Conservation (phyloP, 148 eudicot genomes). For the Tetragonia tetragonoides region DNA sequence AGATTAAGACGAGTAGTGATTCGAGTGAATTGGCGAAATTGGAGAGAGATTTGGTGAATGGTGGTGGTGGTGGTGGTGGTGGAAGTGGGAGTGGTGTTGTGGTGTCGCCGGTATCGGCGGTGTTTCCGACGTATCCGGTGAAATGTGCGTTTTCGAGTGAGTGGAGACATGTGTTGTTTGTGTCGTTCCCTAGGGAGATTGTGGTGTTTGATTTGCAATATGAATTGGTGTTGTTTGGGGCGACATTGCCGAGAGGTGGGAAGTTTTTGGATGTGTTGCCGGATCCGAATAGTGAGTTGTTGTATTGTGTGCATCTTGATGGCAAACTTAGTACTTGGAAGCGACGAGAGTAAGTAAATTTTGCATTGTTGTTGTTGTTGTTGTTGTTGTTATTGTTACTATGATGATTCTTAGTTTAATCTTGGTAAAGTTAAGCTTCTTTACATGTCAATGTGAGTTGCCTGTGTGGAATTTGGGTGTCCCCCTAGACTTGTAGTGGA, state of each 20-base stretch:
- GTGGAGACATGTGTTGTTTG: slow-evolving; percentile 76
- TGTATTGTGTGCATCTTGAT: slow-evolving; percentile 82
- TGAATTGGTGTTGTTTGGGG: slow-evolving; percentile 49
- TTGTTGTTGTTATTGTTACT: neutral
- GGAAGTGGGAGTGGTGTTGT: neutral
- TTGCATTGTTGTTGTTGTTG: neutral
- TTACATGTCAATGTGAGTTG: neutral
- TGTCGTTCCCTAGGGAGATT: slow-evolving; percentile 84
- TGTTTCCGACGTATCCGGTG: slow-evolving; percentile 61
- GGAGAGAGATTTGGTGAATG: too few relatives aligned
- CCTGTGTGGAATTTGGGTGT: neutral
- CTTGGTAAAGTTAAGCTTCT: neutral
- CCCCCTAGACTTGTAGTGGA: neutral
- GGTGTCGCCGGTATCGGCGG: slow-evolving; percentile 58
- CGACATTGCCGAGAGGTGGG: slow-evolving; percentile 74
- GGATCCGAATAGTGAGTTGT: slow-evolving; percentile 58
- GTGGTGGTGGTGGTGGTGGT: too few relatives aligned
- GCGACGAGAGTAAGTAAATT: slow-evolving; percentile 67
- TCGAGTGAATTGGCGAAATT: slow-evolving; percentile 18
- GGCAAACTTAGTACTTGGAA: slow-evolving; percentile 89
- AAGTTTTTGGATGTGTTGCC: slow-evolving; percentile 86
- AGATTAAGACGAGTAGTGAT: slow-evolving; percentile 62
- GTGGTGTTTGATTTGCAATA: slow-evolving; percentile 89
- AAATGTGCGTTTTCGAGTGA: slow-evolving; percentile 69
- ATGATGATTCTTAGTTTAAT: neutral